A percentile compares a stretch with the other conserved stretches of the same genome.
phyloP scores from a whole-genome alignment of 257 asterid genomes.

The Solanum arcanum region DNA sequence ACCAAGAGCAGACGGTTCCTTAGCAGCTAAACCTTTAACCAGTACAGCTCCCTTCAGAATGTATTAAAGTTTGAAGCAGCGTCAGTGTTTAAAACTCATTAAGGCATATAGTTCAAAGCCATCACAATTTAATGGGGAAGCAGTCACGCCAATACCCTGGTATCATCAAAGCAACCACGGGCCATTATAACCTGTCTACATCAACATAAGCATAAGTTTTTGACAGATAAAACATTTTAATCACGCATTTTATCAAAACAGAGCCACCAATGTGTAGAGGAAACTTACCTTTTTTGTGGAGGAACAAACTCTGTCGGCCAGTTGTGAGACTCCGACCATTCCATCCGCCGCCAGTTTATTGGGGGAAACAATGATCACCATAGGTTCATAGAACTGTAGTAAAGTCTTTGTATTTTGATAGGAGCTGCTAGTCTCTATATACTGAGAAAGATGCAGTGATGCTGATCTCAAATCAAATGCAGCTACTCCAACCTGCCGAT shows the following conservation, averaged over 20 bases:
- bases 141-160: constrained; percentile 39
- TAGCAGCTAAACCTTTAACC: constrained; percentile 80
- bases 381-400: constrained; percentile 82
- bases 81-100: constrained; percentile 4
- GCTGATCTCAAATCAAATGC: constrained; percentile 94
- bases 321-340: constrained; percentile 92
- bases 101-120: not conserved
- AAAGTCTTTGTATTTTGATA: constrained; percentile 90
- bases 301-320: constrained; percentile 61
- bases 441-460: constrained; percentile 91
- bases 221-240: constrained; percentile 1
- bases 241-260: not conserved
- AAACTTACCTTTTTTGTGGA: constrained; percentile 55
- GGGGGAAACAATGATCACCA: constrained; percentile 74
- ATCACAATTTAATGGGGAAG: not conserved
- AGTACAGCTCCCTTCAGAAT: constrained; percentile 65
- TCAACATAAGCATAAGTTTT: constrained; percentile 10
- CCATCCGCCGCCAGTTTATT: constrained; percentile 81
- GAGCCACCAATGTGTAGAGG: not conserved
- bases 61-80: constrained; percentile 13
- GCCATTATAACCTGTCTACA: constrained; percentile 54
- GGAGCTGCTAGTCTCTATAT: constrained; percentile 89
- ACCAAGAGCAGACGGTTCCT: constrained; percentile 94
- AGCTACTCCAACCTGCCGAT: constrained; percentile 85
- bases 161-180: constrained; percentile 94